Percentiles rank a stretch among this genome's conserved stretches.
phyloP scores from a whole-genome alignment of 441 rosid genomes.

The Adansonia rubrostipa region DNA sequence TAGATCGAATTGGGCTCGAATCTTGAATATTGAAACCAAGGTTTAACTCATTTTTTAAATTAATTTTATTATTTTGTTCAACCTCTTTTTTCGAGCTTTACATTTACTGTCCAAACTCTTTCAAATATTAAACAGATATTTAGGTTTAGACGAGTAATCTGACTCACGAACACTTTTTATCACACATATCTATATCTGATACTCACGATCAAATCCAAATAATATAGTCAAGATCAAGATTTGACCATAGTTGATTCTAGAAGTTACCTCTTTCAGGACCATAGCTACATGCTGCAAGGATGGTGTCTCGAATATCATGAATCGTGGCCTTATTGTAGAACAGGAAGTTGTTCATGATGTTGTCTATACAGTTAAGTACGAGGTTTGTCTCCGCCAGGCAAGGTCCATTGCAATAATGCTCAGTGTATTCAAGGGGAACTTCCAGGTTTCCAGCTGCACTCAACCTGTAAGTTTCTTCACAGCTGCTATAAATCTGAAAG shows the following conservation, averaged over 20 bases:
- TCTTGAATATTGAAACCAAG: too few species aligned
- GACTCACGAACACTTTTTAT: too few species aligned
- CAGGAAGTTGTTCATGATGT: constrained; percentile 50
- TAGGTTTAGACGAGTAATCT: too few species aligned
- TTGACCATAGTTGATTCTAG: not conserved
- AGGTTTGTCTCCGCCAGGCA: constrained; percentile 74
- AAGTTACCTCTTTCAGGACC: constrained; percentile 78
- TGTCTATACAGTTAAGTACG: constrained; percentile 67
- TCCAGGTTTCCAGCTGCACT: constrained; percentile 61
- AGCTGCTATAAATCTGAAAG: constrained; percentile 66
- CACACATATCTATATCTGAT: too few species aligned
- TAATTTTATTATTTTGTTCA: too few species aligned
- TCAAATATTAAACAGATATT: too few species aligned
- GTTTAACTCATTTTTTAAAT: too few species aligned
- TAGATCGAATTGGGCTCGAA: too few species aligned
- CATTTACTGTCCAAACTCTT: too few species aligned
- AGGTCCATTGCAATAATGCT: constrained; percentile 71
- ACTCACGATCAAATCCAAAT: too few species aligned
- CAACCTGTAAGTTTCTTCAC: constrained; percentile 69
- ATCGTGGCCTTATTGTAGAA: constrained; percentile 79
- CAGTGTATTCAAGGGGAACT: constrained; percentile 49
- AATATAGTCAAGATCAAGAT: too few species aligned
- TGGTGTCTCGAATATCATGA: constrained; percentile 55
- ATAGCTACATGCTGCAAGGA: constrained; percentile 68
- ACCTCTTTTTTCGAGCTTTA: too few species aligned